Conservation (phyloP, 768 basidiomycete genomes). For the Tylopilus rubrobrunneus region DNA sequence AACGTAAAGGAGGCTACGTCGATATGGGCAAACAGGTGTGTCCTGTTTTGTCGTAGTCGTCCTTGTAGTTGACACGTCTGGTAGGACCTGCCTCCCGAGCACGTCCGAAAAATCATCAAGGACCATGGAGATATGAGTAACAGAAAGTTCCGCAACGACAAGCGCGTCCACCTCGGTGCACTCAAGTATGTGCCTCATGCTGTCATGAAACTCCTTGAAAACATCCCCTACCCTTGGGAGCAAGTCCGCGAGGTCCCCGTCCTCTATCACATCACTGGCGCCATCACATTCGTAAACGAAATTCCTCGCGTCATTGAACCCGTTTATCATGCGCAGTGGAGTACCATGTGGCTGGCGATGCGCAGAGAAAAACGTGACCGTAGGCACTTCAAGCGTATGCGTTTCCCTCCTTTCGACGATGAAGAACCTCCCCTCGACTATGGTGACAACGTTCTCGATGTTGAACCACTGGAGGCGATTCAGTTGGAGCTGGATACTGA, state of each 20-base stretch:
- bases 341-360: slow-evolving; percentile 99
- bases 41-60: not conserved
- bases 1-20: slow-evolving; percentile 82
- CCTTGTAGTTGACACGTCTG: slow-evolving; percentile 5
- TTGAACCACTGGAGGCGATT: slow-evolving; percentile 96
- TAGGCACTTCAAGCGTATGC: slow-evolving; percentile 99
- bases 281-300: slow-evolving; percentile 99
- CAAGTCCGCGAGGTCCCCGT: slow-evolving; percentile 99
- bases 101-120: slow-evolving; percentile 99
- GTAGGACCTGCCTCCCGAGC: slow-evolving; percentile 93
- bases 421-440: slow-evolving; percentile 99
- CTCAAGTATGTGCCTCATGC: slow-evolving; percentile 99
- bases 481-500: slow-evolving; percentile 92
- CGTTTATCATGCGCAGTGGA: slow-evolving; percentile 99
- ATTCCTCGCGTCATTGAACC: slow-evolving; percentile 96
- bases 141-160: slow-evolving; percentile 98
- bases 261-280: slow-evolving; percentile 97
- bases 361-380: slow-evolving; percentile 97
- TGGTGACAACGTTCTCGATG: slow-evolving; percentile 97
- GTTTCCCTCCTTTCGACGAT: slow-evolving; percentile 98
- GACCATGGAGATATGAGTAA: slow-evolving; percentile 99
- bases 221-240: slow-evolving; percentile 97
- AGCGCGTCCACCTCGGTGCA: slow-evolving; percentile 97
- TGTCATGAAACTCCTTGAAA: slow-evolving; percentile 98
- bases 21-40: slow-evolving; percentile 92